Percentiles rank a stretch among this genome's conserved stretches.
Conservation (phyloP, 2,329 filamentous ascomycete genomes). For the Exserohilum turcica region DNA sequence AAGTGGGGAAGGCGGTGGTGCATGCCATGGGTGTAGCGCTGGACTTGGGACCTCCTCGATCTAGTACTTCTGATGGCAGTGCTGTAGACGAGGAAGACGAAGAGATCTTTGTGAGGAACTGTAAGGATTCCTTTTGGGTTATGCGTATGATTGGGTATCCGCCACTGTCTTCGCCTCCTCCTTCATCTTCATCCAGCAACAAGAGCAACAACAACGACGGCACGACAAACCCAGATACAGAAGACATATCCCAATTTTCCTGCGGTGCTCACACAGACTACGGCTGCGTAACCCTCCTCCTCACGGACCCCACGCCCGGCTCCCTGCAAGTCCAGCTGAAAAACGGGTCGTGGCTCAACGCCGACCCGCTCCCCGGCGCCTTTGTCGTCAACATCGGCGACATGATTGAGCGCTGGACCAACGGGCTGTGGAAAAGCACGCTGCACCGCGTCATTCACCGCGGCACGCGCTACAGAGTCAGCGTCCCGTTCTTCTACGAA, state of each 20-base stretch:
- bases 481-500: conserved; percentile 58
- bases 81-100: conserved; percentile 25
- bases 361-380: conserved; percentile 51
- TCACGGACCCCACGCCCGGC: conserved; percentile 51
- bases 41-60: conserved; percentile 31
- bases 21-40: conserved; percentile 49
- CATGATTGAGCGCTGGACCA: conserved; percentile 56
- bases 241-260: conserved; percentile 39
- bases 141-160: conserved; percentile 51
- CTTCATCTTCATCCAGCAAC: background rate
- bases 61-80: no score
- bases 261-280: conserved; percentile 55
- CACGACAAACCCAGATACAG: background rate
- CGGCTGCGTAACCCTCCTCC: conserved; percentile 54
- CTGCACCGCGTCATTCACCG: conserved; percentile 54
- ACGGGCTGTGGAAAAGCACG: conserved; percentile 51
- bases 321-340: conserved; percentile 53
- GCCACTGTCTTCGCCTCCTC: conserved; percentile 22
- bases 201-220: no score
- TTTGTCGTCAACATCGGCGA: conserved; percentile 59
- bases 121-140: conserved; percentile 47
- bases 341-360: conserved; percentile 52
- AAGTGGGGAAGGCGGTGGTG: conserved; percentile 43
- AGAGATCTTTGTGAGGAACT: conserved; percentile 41
- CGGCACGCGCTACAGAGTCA: conserved; percentile 47